phyloP scores from a whole-genome alignment of 2,329 filamentous ascomycete genomes.

The Tolypocladium ovalisporum region DNA sequence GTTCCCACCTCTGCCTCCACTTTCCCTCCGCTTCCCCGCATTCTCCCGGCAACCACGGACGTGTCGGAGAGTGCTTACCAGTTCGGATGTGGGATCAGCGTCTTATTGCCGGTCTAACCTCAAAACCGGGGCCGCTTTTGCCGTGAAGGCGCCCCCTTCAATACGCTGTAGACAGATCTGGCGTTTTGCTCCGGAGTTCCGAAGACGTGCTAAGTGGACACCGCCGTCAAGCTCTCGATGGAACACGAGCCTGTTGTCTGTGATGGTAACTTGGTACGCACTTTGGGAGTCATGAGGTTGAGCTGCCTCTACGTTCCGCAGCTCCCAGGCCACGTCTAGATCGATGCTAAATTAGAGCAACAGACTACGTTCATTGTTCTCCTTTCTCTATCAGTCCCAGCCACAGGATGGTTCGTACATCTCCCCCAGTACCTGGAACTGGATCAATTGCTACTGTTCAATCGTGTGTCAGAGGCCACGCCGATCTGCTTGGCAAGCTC shows the following conservation, averaged over 20 bases:
- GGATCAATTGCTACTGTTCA: no score
- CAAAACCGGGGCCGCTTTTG: not conserved
- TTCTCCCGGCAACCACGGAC: no score
- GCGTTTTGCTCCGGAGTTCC: not conserved
- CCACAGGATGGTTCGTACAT: no score
- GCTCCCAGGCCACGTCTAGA: not conserved
- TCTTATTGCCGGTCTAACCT: not conserved
- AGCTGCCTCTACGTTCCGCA: not conserved
- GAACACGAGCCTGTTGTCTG: not conserved
- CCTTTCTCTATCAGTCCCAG: no score
- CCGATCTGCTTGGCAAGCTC: no score
- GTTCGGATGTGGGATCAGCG: not conserved
- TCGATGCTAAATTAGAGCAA: no score
- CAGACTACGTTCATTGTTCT: no score
- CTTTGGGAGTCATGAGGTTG: no score
- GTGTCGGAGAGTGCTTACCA: not conserved
- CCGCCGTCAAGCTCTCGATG: not conserved
- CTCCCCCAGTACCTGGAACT: no score
- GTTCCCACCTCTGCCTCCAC: not conserved
- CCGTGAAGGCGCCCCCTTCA: not conserved
- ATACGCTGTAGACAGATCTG: not conserved
- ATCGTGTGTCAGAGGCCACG: no score
- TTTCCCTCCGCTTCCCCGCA: not conserved
- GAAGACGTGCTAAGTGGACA: not conserved
- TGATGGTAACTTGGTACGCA: no score